Conservation (phyloP, 2,329 filamentous ascomycete species). For the Hymenoscyphus scutula region DNA sequence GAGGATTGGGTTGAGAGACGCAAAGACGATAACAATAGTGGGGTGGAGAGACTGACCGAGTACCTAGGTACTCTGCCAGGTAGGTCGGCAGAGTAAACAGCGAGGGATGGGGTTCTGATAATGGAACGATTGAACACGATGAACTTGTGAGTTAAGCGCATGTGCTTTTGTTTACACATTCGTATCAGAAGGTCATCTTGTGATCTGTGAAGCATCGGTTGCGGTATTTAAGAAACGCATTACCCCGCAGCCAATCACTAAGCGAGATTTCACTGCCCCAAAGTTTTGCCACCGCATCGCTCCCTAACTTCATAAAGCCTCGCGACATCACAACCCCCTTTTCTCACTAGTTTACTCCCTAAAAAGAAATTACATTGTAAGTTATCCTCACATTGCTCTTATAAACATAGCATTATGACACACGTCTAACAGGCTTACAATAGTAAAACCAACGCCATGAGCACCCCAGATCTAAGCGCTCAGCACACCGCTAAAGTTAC, state of each 20-base stretch:
- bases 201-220: no score
- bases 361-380: neutral
- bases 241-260: conserved; percentile 4
- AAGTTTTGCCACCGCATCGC: neutral
- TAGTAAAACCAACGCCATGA: neutral
- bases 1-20: no score
- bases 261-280: neutral
- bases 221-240: neutral
- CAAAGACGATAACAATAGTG: no score
- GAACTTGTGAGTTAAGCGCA: no score
- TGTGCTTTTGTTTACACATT: no score
- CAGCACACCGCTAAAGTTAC: neutral
- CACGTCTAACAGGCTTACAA: neutral
- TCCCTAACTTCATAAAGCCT: neutral
- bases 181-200: no score
- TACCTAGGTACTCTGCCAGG: no score
- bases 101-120: no score
- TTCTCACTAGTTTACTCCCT: neutral
- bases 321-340: neutral
- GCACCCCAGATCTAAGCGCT: neutral
- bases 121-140: no score
- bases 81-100: no score
- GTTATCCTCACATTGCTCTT: neutral
- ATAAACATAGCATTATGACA: no score
- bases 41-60: no score